Conservation (phyloP, 2,329 filamentous ascomycete species). For the Beauveria australis region DNA sequence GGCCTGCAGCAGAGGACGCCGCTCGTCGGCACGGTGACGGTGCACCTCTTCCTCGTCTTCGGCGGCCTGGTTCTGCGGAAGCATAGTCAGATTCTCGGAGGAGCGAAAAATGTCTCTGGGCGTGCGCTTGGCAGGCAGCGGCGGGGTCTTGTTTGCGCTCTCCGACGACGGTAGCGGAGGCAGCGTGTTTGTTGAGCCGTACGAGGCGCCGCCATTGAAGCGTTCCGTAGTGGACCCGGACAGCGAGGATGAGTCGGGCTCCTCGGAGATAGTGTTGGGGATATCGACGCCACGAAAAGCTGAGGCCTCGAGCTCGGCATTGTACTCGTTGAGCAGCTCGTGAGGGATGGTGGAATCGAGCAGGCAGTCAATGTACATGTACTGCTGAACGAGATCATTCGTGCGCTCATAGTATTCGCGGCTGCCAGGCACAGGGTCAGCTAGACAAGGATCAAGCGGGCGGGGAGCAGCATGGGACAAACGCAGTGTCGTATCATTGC, state of each 20-base stretch:
- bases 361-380: constrained; percentile 85
- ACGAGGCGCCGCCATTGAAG: constrained; percentile 19
- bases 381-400: constrained; percentile 84
- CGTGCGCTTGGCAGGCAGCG: constrained; percentile 61
- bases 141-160: constrained; percentile 8
- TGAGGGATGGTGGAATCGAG: constrained; percentile 90
- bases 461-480: not conserved
- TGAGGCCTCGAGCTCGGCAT: constrained; percentile 47
- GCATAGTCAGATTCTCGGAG: constrained; percentile 59
- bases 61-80: constrained; percentile 34
- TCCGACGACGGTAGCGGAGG: constrained; percentile 14
- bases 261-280: constrained; percentile 70
- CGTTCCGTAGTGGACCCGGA: constrained; percentile 22
- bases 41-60: constrained; percentile 34
- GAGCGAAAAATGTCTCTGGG: constrained; percentile 79
- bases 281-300: constrained; percentile 50
- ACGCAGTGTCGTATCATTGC: not conserved
- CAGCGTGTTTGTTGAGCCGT: constrained; percentile 19
- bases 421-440: constrained; percentile 26
- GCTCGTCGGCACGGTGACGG: constrained; percentile 16
- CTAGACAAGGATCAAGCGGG: not conserved
- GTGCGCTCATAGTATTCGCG: constrained; percentile 82
- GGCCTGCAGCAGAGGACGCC: constrained; percentile 20
- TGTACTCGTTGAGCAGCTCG: constrained; percentile 84
- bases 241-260: constrained; percentile 33